A percentile compares a stretch with the other conserved stretches of the same genome.
Conservation (phyloP, 305 asterid species). For the Petunia hybrid region DNA sequence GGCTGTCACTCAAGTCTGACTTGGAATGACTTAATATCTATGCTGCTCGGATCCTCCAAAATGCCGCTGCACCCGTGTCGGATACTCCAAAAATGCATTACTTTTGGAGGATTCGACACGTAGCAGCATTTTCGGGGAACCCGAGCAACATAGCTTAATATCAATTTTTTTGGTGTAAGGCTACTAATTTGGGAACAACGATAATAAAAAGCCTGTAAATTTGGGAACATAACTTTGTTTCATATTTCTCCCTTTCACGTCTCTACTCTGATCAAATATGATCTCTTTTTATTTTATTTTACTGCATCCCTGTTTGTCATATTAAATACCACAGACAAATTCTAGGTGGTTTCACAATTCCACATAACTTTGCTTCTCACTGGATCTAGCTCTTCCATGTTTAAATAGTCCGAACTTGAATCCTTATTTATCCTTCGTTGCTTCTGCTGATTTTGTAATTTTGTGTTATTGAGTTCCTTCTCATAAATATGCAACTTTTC, state of each 20-base stretch:
- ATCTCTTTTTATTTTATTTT: not conserved
- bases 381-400: not conserved
- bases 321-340: slow-evolving; percentile 12
- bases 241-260: not conserved
- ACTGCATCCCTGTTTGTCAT: not conserved
- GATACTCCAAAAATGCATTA: no score
- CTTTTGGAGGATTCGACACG: no score
- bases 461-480: slow-evolving; percentile 17
- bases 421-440: not conserved
- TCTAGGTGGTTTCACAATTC: not conserved
- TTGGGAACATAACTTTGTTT: slow-evolving; percentile 8
- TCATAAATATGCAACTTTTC: not conserved
- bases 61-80: no score
- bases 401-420: not conserved
- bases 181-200: no score
- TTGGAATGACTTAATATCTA: slow-evolving; percentile 3
- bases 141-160: no score
- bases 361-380: not conserved
- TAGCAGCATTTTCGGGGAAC: no score
- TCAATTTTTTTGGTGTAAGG: no score
- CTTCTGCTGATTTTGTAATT: slow-evolving; percentile 16
- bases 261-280: slow-evolving; percentile 16
- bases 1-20: slow-evolving; percentile 15
- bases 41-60: not conserved
- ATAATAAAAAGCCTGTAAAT: not conserved